phyloP scores from a whole-genome alignment of 192 early-diverging fungal genomes.

The Entomortierella beljakovae region DNA sequence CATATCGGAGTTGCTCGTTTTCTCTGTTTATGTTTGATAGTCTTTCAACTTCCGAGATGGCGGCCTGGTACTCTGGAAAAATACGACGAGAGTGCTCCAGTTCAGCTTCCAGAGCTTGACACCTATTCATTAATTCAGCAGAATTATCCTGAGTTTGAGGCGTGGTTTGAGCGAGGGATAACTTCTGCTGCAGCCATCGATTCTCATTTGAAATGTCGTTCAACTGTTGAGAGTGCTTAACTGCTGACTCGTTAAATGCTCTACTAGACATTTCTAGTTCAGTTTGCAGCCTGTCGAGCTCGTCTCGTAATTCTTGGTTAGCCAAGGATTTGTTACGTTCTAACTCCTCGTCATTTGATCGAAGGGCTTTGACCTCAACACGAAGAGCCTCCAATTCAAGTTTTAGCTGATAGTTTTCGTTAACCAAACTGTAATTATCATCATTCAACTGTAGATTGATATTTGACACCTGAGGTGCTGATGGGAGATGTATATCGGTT shows the following conservation, averaged over 20 bases:
- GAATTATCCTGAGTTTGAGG: not conserved
- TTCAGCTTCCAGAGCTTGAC: not conserved
- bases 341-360: not conserved
- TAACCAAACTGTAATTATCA: too few species aligned
- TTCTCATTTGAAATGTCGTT: constrained; percentile 5
- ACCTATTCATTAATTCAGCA: not conserved
- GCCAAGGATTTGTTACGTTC: not conserved
- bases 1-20: constrained; percentile 13
- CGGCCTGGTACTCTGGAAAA: not conserved
- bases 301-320: not conserved
- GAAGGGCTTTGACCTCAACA: not conserved
- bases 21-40: not conserved
- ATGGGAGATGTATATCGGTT: not conserved
- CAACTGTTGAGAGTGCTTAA: not conserved
- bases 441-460: too few species aligned
- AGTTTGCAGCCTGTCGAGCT: not conserved
- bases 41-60: not conserved
- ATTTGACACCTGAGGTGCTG: not conserved
- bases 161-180: not conserved
- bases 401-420: constrained; percentile 16
- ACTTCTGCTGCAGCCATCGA: not conserved
- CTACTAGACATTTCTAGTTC: not conserved
- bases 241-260: not conserved
- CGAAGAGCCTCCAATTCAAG: constrained; percentile 6
- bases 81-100: constrained; percentile 6